phyloP scores from a whole-genome alignment of 371 early-diverging fungal species.

The Saksenaea oblongispora region DNA sequence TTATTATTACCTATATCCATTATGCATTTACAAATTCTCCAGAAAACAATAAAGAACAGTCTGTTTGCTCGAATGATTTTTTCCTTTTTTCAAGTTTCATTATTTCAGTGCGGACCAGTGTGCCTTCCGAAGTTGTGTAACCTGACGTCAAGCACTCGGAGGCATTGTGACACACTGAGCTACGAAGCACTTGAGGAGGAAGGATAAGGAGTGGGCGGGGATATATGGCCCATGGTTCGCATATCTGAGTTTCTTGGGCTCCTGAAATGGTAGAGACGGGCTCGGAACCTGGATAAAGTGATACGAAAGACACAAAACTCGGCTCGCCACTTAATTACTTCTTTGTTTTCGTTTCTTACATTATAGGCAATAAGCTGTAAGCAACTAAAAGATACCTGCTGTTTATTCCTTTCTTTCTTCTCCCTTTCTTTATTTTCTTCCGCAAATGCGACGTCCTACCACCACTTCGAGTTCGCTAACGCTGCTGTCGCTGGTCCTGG shows the following conservation, averaged over 20 bases:
- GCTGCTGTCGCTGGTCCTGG: neutral
- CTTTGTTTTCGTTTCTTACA: conserved; percentile 1
- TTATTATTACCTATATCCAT: no score
- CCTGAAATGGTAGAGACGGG: neutral
- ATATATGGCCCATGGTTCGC: neutral
- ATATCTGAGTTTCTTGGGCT: neutral
- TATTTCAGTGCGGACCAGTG: no score
- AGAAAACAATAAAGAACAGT: no score
- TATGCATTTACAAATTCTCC: no score
- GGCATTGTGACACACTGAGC: neutral
- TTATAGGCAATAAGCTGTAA: neutral
- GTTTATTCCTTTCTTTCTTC: neutral
- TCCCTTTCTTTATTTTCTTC: neutral
- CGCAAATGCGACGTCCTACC: neutral
- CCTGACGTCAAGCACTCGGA: neutral
- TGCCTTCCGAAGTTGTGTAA: neutral
- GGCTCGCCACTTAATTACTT: neutral
- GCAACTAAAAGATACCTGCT: neutral
- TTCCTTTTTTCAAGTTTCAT: no score
- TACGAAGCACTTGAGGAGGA: neutral
- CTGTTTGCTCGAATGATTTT: neutral
- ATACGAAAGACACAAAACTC: neutral
- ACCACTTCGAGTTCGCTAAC: neutral
- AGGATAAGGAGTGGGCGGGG: neutral
- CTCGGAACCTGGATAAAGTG: neutral